A percentile compares a stretch with the other conserved stretches of the same genome.
Conservation (phyloP, 306 rosid genomes). For the Vachellia pachyceras region DNA sequence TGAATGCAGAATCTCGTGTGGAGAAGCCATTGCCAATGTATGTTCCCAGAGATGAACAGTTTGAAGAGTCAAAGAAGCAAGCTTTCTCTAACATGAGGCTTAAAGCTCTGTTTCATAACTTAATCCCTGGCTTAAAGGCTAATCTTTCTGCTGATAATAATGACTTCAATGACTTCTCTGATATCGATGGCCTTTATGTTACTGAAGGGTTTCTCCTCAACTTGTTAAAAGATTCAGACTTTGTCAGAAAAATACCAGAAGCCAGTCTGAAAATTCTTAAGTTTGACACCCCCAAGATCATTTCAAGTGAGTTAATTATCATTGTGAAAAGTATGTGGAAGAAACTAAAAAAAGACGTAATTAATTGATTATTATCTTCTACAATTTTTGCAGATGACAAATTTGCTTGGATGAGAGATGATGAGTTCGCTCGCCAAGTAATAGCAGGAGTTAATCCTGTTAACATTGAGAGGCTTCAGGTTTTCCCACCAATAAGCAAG, state of each 20-base stretch:
- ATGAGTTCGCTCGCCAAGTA: constrained; percentile 93
- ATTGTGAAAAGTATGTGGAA: too few species aligned
- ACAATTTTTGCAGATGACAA: constrained; percentile 73
- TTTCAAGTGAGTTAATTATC: constrained; percentile 58
- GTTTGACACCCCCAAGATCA: constrained; percentile 78
- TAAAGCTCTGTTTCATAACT: constrained; percentile 75
- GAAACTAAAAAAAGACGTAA: background rate
- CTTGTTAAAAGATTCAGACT: constrained; percentile 67
- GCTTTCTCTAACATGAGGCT: constrained; percentile 78
- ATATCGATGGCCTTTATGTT: constrained; percentile 79
- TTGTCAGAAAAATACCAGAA: constrained; percentile 65
- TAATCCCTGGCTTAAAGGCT: constrained; percentile 77
- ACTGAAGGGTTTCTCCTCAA: constrained; percentile 72
- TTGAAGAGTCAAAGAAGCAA: constrained; percentile 80
- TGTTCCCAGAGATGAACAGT: constrained; percentile 94
- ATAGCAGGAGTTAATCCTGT: constrained; percentile 92
- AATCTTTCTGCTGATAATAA: constrained; percentile 62
- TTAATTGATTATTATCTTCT: background rate
- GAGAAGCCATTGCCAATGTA: constrained; percentile 92
- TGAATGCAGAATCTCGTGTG: constrained; percentile 74
- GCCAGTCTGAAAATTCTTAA: constrained; percentile 68
- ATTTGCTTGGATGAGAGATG: constrained; percentile 91
- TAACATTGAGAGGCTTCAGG: constrained; percentile 71
- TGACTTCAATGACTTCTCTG: constrained; percentile 76
- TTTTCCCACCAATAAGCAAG: constrained; percentile 87